Conservation (phyloP, 352 stramenopile genomes). For the Globisporangium alternatum region DNA sequence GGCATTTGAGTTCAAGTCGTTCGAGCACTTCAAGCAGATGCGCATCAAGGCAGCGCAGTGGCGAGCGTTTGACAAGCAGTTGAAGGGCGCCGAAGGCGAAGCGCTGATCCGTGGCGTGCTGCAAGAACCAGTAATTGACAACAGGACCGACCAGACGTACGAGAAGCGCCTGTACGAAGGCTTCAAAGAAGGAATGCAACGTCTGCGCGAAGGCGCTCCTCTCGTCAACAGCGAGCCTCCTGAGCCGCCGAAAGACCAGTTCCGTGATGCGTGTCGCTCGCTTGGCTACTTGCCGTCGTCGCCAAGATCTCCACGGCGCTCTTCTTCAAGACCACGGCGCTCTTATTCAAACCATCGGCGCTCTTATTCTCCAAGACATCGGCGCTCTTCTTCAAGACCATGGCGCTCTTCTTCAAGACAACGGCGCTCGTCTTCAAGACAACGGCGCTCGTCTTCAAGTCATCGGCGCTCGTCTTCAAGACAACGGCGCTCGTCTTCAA, state of each 20-base stretch:
- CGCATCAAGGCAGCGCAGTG: not conserved
- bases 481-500: no score
- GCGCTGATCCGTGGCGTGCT: not conserved
- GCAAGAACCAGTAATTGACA: not conserved
- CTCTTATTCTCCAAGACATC: no score
- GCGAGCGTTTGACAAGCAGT: not conserved
- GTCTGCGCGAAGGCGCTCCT: not conserved
- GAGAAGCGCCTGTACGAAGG: not conserved
- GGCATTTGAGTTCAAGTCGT: slow-evolving; percentile 1
- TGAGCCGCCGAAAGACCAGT: not conserved
- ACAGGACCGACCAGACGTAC: not conserved
- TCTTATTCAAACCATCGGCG: no score
- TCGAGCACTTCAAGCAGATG: not conserved
- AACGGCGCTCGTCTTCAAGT: no score
- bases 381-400: no score
- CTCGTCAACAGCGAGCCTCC: not conserved
- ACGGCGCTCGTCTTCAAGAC: no score
- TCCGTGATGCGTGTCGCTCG: no score
- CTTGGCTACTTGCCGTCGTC: no score
- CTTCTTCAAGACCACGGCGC: no score
- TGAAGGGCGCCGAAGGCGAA: not conserved
- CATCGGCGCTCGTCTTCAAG: no score
- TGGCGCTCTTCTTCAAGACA: no score
- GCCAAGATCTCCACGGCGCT: not conserved
- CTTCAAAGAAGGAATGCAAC: not conserved